Evolutionary conservation across 2,329 filamentous ascomycete genomes (phyloP).

Genomic region (Dendryphion nanum): DNA sequence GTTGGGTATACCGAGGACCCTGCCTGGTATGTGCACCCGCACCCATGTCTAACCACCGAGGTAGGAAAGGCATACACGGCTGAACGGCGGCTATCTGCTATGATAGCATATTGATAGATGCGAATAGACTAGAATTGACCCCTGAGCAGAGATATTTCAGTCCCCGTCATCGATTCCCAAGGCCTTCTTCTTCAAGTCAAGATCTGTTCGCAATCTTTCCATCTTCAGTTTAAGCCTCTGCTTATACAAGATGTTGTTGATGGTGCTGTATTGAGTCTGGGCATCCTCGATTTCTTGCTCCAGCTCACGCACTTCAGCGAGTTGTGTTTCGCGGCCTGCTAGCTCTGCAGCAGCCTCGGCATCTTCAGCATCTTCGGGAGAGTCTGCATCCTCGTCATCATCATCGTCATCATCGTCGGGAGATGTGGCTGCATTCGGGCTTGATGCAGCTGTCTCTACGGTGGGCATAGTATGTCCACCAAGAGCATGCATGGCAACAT

Average conservation of each 20-base stretch:
- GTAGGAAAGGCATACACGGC: too few relatives aligned
- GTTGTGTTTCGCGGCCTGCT: conserved; percentile 47
- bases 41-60: too few relatives aligned
- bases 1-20: too few relatives aligned
- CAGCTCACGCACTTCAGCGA: conserved; percentile 56
- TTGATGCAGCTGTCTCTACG: conserved; percentile 29
- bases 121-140: too few relatives aligned
- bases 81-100: too few relatives aligned
- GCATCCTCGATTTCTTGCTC: conserved; percentile 50
- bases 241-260: conserved; percentile 50
- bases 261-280: conserved; percentile 42
- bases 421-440: conserved; percentile 32
- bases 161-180: conserved; percentile 22
- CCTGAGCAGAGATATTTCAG: too few relatives aligned
- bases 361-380: conserved; percentile 38
- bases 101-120: too few relatives aligned
- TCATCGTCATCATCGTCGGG: conserved; percentile 45
- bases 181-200: conserved; percentile 51
- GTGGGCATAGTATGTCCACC: conserved; percentile 24
- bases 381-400: conserved; percentile 41
- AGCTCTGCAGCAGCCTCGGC: conserved; percentile 52
- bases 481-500: conserved; percentile 39
- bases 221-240: conserved; percentile 50
- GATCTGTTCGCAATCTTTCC: conserved; percentile 44
- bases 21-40: too few relatives aligned